Evolutionary conservation across 192 early-diverging fungal species (phyloP), one percentile per base, ranked within the genome.

Genomic region (Phlyctochytrium bullatum): DNA sequence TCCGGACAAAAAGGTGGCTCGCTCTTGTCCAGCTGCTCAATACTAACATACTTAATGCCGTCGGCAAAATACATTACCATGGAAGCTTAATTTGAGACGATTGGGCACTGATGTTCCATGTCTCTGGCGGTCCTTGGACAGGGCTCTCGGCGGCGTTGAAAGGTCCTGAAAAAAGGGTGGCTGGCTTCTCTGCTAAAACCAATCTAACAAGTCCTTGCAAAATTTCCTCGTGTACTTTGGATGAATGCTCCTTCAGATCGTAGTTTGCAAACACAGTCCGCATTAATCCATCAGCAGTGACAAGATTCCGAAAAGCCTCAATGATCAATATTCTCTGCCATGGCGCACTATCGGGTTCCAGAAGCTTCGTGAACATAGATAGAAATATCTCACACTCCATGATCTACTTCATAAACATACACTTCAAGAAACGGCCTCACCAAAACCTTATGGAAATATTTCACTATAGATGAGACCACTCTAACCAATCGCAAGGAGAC

Each of bases 321-420:
- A 93, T 83, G 0, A 91, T 82, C 57, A 94, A 64, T 0, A 92
- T 88, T 17, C 90, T 76, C 31, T 92, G 86, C 93, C 93, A 96
- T 27, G 87, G 86, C 4, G 68, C 68, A 61, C 86, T 82, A 52
- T 93, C 91, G 1, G 91, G 84, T 29, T 93, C 93, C 30, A 94
- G 59, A 25, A 94, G 80, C 64, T 92, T 89, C 34, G 90, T 85
- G 63, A 94, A 85, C 78, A 99, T 89, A 2, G 91, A 88, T 31
- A 99, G 70, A 63, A 98, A 94, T 33, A 98, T 91, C 75, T 99
- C 97, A 80, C 93, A 95, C 68, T 97, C 94, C 63, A 92, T 90
- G 1, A 87, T 69, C 90, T 90, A 74, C 17, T 29, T 17, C 30
- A 53, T 14, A 23, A 54, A 50, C 52, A 0, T 16, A 23, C 2